A percentile compares a stretch with the other conserved stretches of the same genome.
Conservation (phyloP, 352 stramenopile species). For the Phytophthora lateralis region DNA sequence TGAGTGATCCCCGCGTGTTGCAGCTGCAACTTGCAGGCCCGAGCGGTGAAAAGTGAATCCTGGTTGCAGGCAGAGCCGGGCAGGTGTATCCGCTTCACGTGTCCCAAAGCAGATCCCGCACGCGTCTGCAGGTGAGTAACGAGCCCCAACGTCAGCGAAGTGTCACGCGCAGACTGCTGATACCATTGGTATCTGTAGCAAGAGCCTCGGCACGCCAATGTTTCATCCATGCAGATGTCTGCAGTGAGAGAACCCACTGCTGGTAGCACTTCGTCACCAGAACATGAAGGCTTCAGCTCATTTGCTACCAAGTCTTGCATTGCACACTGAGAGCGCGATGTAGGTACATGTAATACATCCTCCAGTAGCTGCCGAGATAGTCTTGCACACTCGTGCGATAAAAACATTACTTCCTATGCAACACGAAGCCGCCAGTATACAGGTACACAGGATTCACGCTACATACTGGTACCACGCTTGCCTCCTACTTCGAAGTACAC, state of each 20-base stretch:
- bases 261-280: too few relatives aligned
- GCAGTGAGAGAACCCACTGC: too few relatives aligned
- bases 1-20: constrained; percentile 3
- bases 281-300: too few relatives aligned
- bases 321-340: too few relatives aligned
- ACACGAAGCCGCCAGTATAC: background rate
- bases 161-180: background rate
- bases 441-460: background rate
- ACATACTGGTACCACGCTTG: too few relatives aligned
- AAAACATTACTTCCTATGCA: background rate
- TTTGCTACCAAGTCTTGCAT: too few relatives aligned
- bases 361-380: background rate
- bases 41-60: constrained; percentile 25
- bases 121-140: constrained; percentile 38
- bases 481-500: too few relatives aligned
- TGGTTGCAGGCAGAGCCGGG: constrained; percentile 8
- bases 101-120: constrained; percentile 24
- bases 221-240: background rate
- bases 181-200: too few relatives aligned
- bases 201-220: too few relatives aligned
- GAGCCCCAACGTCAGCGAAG: constrained; percentile 10
- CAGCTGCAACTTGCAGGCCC: background rate
- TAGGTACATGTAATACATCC: too few relatives aligned
- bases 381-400: background rate
- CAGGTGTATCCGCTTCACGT: constrained; percentile 29